Evolutionary conservation across 805 yeast species (phyloP).

Genomic region (Zygosaccharomyces pseudorouxii): DNA sequence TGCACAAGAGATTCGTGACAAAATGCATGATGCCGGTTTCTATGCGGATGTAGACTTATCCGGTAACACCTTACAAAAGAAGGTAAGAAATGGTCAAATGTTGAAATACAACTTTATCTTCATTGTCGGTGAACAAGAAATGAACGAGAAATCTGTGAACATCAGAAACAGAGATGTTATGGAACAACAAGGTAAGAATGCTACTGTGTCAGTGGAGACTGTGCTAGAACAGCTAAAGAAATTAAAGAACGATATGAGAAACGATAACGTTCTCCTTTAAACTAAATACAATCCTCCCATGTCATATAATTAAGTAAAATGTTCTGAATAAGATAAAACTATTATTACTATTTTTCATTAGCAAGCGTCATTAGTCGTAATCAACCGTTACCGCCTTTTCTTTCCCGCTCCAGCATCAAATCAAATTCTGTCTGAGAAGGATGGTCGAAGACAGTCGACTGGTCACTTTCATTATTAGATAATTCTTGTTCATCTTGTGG

Average conservation of each 20-base stretch:
- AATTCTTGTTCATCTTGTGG: not conserved
- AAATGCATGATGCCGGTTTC: constrained; percentile 68
- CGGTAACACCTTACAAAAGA: constrained; percentile 97
- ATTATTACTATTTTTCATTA: not conserved
- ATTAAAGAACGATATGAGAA: constrained; percentile 71
- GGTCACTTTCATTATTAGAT: constrained; percentile 10
- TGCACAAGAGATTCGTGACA: constrained; percentile 74
- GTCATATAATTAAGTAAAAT: not conserved
- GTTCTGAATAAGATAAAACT: not conserved
- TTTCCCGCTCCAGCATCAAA: constrained; percentile 16
- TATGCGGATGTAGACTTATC: constrained; percentile 89
- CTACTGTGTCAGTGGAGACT: constrained; percentile 64
- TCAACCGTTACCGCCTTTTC: constrained; percentile 12
- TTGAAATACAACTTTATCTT: constrained; percentile 93
- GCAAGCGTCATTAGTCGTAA: not conserved
- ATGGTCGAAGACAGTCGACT: constrained; percentile 5
- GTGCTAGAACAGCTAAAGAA: constrained; percentile 64
- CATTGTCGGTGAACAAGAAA: constrained; percentile 95
- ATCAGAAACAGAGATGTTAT: constrained; percentile 94
- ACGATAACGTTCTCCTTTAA: constrained; percentile 50
- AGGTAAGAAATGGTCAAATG: constrained; percentile 94
- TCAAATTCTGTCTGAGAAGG: constrained; percentile 21
- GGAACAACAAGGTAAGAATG: constrained; percentile 90
- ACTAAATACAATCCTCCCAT: not conserved
- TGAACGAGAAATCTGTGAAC: constrained; percentile 73